Conservation (phyloP, 116 monocot species). For the Iris pallida region DNA sequence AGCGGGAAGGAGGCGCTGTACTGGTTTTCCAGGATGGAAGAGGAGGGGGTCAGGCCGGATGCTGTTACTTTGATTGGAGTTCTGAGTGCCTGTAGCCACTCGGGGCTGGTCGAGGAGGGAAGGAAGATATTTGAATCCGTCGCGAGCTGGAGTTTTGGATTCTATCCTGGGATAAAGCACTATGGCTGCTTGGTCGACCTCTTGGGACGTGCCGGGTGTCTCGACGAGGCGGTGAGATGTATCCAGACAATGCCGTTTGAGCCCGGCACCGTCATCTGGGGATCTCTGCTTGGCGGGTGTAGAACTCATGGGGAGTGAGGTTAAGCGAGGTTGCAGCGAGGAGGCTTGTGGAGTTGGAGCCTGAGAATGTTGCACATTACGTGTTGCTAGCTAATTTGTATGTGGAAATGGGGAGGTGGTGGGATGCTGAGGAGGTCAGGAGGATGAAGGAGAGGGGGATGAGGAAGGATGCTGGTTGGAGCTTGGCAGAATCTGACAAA, state of each 20-base stretch:
- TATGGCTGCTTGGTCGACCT: conserved; percentile 60
- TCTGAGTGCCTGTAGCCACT: conserved; percentile 41
- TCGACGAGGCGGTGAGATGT: conserved; percentile 31
- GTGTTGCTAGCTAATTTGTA: conserved; percentile 37
- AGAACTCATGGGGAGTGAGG: conserved; percentile 19
- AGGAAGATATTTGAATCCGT: conserved; percentile 32
- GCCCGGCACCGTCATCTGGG: conserved; percentile 29
- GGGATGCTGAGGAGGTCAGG: conserved; percentile 29
- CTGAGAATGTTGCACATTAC: conserved; percentile 26
- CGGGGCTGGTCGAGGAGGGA: conserved; percentile 32
- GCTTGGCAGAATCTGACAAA: conserved; percentile 14
- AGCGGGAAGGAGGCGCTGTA: conserved; percentile 23
- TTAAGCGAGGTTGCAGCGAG: conserved; percentile 30
- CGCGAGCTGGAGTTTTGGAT: conserved; percentile 22
- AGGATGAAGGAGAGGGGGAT: conserved; percentile 17
- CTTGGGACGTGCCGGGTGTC: conserved; percentile 31
- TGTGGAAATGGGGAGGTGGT: conserved; percentile 38
- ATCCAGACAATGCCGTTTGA: conserved; percentile 44
- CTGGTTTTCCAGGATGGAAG: conserved; percentile 35
- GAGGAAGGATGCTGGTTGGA: conserved; percentile 27
- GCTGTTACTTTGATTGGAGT: conserved; percentile 34
- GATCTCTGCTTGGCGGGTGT: conserved; percentile 32
- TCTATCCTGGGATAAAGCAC: conserved; percentile 43
- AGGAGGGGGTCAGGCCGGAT: conserved; percentile 25
- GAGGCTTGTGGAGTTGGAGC: conserved; percentile 42